phyloP scores from a whole-genome alignment of 1,284 basidiomycete species.

The Puccinia horiana region DNA sequence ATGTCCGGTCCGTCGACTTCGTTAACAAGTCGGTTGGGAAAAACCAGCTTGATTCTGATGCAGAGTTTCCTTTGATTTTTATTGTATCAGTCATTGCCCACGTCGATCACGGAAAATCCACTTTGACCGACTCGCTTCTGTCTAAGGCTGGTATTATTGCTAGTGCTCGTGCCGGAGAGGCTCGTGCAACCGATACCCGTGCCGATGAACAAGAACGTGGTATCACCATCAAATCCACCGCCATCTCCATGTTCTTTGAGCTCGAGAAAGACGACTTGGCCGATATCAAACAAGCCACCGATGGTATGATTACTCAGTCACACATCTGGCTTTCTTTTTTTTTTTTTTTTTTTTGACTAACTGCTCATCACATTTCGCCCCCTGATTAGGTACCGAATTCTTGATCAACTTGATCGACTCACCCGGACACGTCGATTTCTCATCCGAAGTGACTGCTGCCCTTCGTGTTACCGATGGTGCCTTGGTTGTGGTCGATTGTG shows the following conservation, averaged over 20 bases:
- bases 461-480: slow-evolving; percentile 95
- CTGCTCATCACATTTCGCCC: slow-evolving; percentile 24
- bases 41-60: not conserved
- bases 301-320: slow-evolving; percentile 63
- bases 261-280: slow-evolving; percentile 82
- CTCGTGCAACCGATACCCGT: slow-evolving; percentile 97
- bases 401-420: slow-evolving; percentile 99
- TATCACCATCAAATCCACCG: slow-evolving; percentile 99
- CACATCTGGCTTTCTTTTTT: slow-evolving; percentile 47
- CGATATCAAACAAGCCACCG: slow-evolving; percentile 89
- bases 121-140: slow-evolving; percentile 97
- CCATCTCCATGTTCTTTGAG: slow-evolving; percentile 99
- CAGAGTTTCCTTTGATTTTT: not conserved
- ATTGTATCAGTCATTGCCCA: slow-evolving; percentile 58
- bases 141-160: slow-evolving; percentile 99
- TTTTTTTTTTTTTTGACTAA: slow-evolving; percentile 18
- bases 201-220: slow-evolving; percentile 99
- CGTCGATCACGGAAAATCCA: slow-evolving; percentile 99
- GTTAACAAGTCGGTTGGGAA: not conserved
- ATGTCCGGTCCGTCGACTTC: slow-evolving; percentile 42
- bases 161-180: slow-evolving; percentile 87
- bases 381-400: slow-evolving; percentile 78
- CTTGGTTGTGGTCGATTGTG: slow-evolving; percentile 93
- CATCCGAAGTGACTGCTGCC: slow-evolving; percentile 98
- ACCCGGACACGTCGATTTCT: slow-evolving; percentile 99